Base-by-base conservation (phyloP, 345 rosid species). In the Nephelium lappaceum region DNA sequence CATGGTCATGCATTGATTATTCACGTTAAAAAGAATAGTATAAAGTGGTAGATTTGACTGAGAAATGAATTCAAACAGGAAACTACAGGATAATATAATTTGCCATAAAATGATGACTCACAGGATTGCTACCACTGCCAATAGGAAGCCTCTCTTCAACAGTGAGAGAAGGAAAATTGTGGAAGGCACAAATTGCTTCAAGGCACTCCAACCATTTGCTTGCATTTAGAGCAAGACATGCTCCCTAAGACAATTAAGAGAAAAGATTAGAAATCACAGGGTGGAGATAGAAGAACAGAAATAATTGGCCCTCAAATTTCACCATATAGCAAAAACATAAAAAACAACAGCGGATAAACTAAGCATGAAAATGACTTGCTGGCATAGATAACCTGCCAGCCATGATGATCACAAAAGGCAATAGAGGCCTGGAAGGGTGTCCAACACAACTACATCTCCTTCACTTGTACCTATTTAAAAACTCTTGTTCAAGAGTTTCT, bases 71-170 rank as follows among this genome's bases (percentile, higher is more conserved):
- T 43, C 16, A 62, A 61, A 38, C 68, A 78, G 49, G 64, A 53
- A 76, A 47, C 9, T 60, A 71, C 53, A 55, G 12, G 64, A 71
- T 24, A 74, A 21, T 5, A 18, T 42, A 60, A 23, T 14, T 39
- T 36, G 31, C 21, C 42, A 24, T 47, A 76, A 72, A 76, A 64
- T 5, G 24, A 71, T n/a, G n/a, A 83, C 98, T 87, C 79, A 95
- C 97, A 58, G 99, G 99, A 85, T 95, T 95, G 87, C 99, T 95
- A 74, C 99, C 99, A 7, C 87, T 93, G 81, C 99, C 98, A 75
- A 90, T 91, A 45, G 99, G 98, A 80, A 93, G 95, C 91, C 87
- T 93, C 83, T 92, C 90, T 80, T 92, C 93, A 57, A 86, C 92
- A 0, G 83, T 86, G 62, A 89, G 88, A 57, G 75, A 65, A 79